phyloP scores from a whole-genome alignment of 2,329 filamentous ascomycete species.

The Grosmannia clavigera region DNA sequence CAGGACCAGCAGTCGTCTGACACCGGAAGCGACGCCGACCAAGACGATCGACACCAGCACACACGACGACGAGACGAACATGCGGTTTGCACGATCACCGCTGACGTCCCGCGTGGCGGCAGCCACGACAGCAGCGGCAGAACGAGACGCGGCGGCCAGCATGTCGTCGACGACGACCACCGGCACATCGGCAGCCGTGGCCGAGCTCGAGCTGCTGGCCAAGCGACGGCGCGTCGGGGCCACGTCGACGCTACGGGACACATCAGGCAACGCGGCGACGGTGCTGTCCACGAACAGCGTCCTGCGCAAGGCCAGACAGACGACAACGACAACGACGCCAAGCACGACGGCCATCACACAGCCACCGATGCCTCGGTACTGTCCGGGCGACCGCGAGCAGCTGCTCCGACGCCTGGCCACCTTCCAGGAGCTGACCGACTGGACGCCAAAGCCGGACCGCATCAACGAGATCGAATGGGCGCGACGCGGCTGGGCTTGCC shows the following conservation, averaged over 20 bases:
- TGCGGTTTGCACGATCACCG: not conserved
- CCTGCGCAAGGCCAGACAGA: conserved; percentile 23
- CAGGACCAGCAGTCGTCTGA: not conserved
- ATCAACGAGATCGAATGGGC: conserved; percentile 92
- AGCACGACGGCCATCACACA: conserved; percentile 5
- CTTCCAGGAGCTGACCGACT: conserved; percentile 82
- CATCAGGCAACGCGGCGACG: conserved; percentile 12
- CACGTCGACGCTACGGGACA: conserved; percentile 15
- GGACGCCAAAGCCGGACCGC: conserved; percentile 80
- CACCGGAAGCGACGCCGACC: not conserved
- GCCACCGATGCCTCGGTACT: conserved; percentile 51
- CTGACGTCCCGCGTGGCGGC: not conserved
- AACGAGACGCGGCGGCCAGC: not conserved
- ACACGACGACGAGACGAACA: not conserved
- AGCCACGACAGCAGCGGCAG: not conserved
- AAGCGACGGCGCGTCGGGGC: conserved; percentile 42
- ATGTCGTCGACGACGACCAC: not conserved
- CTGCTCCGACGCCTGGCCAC: conserved; percentile 73
- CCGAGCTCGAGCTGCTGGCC: conserved; percentile 29
- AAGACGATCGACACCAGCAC: not conserved
- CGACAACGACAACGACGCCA: conserved; percentile 5
- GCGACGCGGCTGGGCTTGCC: conserved; percentile 81
- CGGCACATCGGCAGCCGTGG: conserved; percentile 1
- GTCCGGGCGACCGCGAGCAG: conserved; percentile 71
- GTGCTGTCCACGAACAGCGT: conserved; percentile 27